Conservation (phyloP, 2,329 filamentous ascomycete species). For the Calonectria hawksworthii region DNA sequence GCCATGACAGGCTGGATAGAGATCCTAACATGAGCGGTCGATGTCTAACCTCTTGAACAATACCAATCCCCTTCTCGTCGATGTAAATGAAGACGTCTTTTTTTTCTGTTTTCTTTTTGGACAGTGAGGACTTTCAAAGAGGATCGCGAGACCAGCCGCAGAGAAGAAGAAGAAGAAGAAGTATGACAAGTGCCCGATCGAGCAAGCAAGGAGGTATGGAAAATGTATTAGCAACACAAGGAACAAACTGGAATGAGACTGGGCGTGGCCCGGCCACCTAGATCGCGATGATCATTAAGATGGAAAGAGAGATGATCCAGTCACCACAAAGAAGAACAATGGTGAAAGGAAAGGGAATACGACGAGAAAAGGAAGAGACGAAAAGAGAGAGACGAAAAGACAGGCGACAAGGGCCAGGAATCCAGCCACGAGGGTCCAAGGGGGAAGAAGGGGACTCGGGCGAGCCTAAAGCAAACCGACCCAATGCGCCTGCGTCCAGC, state of each 20-base stretch:
- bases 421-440: slow-evolving; percentile 26
- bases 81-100: slow-evolving; percentile 63
- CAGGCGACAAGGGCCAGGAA: slow-evolving; percentile 19
- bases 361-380: slow-evolving; percentile 21
- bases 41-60: not conserved
- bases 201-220: slow-evolving; percentile 9
- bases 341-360: slow-evolving; percentile 33
- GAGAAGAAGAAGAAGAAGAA: slow-evolving; percentile 27
- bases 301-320: slow-evolving; percentile 40
- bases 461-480: slow-evolving; percentile 32
- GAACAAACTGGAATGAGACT: slow-evolving; percentile 36
- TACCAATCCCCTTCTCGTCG: slow-evolving; percentile 50
- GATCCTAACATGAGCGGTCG: slow-evolving; percentile 19
- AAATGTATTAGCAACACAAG: slow-evolving; percentile 25
- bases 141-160: slow-evolving; percentile 55
- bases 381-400: slow-evolving; percentile 38
- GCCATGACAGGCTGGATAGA: slow-evolving; percentile 18
- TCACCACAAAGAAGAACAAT: slow-evolving; percentile 33
- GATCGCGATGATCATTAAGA: slow-evolving; percentile 42
- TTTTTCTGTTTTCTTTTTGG: not conserved
- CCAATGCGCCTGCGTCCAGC: slow-evolving; percentile 20
- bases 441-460: slow-evolving; percentile 33
- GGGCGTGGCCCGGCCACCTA: slow-evolving; percentile 44
- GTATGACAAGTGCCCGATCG: slow-evolving; percentile 28
- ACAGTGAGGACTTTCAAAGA: slow-evolving; percentile 41